A percentile compares a stretch with the other conserved stretches of the same genome.
Conservation (phyloP, 768 basidiomycete genomes). For the Russula emetica region DNA sequence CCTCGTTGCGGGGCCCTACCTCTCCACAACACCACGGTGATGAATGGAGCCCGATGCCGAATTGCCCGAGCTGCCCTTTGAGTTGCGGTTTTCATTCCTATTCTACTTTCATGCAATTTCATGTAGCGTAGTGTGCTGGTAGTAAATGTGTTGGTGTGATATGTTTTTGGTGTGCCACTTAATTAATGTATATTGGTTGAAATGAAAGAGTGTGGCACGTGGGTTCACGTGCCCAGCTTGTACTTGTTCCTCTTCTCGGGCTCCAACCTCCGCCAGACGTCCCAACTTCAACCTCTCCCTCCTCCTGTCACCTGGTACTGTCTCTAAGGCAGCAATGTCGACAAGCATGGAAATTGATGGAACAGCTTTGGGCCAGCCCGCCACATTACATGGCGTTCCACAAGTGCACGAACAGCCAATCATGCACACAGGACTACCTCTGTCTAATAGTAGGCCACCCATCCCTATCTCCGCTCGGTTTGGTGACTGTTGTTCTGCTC, state of each 20-base stretch:
- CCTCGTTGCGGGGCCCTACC: conserved; percentile 75
- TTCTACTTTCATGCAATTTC: background rate
- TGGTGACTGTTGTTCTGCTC: background rate
- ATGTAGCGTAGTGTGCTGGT: conserved; percentile 6
- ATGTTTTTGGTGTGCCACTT: background rate
- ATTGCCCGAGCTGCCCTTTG: background rate
- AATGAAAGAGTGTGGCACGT: conserved; percentile 1
- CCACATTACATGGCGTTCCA: conserved; percentile 12
- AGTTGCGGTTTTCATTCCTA: conserved; percentile 13
- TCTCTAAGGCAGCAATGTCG: conserved; percentile 17
- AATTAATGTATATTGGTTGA: background rate
- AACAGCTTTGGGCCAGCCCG: background rate
- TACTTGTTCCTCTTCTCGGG: background rate
- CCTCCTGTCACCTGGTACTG: background rate
- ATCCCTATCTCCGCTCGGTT: background rate
- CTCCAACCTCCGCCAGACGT: background rate
- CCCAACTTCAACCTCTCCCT: background rate
- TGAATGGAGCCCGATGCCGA: background rate
- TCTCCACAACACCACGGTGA: conserved; percentile 46
- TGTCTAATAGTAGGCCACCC: conserved; percentile 17
- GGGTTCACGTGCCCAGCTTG: conserved; percentile 5
- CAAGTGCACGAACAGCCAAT: conserved; percentile 13
- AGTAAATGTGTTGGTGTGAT: conserved; percentile 3
- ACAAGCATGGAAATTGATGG: conserved; percentile 28
- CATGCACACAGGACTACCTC: background rate